These are phyloP conservation scores for Zygnema circumcarinatum DNA, from an alignment of 139 green algal species.

Conservation along the genomic window DNA sequence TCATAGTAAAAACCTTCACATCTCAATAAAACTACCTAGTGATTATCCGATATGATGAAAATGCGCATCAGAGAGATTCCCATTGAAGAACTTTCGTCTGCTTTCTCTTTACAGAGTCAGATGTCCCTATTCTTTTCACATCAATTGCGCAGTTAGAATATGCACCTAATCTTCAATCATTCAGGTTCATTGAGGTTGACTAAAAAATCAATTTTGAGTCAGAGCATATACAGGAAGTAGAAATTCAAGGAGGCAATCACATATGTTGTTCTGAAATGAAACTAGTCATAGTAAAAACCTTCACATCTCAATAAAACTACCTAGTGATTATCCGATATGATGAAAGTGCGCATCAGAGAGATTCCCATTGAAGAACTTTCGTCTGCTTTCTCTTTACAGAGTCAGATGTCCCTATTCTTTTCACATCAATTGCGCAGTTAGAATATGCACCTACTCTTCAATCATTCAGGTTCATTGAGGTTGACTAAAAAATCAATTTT, in stretches of 20 bases:
- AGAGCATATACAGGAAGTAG: too few species aligned
- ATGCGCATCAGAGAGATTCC: slow-evolving; percentile 38
- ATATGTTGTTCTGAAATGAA: too few species aligned
- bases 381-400: background rate
- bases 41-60: too few species aligned
- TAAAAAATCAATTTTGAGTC: too few species aligned
- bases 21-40: too few species aligned
- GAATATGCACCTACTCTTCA: background rate
- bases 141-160: slow-evolving; percentile 2
- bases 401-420: slow-evolving; percentile 18
- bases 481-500: too few species aligned
- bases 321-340: too few species aligned
- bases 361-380: slow-evolving; percentile 32
- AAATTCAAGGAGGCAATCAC: too few species aligned
- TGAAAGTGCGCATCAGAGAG: slow-evolving; percentile 31
- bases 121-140: slow-evolving; percentile 25
- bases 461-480: background rate
- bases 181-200: background rate
- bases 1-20: too few species aligned
- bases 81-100: slow-evolving; percentile 27
- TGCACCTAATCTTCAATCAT: background rate
- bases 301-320: too few species aligned
- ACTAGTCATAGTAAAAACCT: too few species aligned
- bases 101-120: background rate
- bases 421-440: slow-evolving; percentile 16